Evolutionary conservation across 1,139 yeast species (phyloP), one percentile per base, ranked within the genome.

Genomic region (Spathaspora sp.): DNA sequence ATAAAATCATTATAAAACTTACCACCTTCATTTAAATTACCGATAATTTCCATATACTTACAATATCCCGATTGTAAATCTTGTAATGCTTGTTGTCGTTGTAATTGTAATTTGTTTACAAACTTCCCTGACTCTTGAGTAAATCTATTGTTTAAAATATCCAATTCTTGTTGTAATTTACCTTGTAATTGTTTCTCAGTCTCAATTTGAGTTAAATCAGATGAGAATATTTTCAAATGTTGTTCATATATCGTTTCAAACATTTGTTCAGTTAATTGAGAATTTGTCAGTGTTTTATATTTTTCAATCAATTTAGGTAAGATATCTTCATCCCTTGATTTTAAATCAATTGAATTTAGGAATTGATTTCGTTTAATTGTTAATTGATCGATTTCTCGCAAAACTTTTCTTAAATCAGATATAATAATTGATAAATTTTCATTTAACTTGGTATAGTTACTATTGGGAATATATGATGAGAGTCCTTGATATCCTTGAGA

Each of bases 1-100:
- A 79, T 67, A 49, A 89, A 79, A 46, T 83, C 86, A 43, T 74
- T 74, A 64, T 90, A 90, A 60, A 89, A 90, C 47, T 75, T 74
- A 0, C 80, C 59, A 0, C 96, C 97, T 55, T 86, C 88, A 36
- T 77, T 76, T 37, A 89, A 61, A 56, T 88, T 86, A 15, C 74
- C 67, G 17, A 76, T 62, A 7, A 89, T 68, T 54, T 84, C 89
- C 38, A 72, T 61, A 56, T 73, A 87, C 49, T 78, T 76, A 26
- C 72, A 63, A 55, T 74, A 81, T 0, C 80, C 81, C 2, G 68
- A 63, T 48, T 85, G 88, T 24, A 88, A 61, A 2, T 64, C 66
- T 47, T 81, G 84, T 39, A 87, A 63, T 1, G 78, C 76, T 27
- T 68, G 67, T 45, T 76, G 79, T 29, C 91, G 66, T 23, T 68